These are phyloP conservation scores for Spatholobus suberectus DNA, from an alignment of 306 rosid species.

Conservation along the genomic window DNA sequence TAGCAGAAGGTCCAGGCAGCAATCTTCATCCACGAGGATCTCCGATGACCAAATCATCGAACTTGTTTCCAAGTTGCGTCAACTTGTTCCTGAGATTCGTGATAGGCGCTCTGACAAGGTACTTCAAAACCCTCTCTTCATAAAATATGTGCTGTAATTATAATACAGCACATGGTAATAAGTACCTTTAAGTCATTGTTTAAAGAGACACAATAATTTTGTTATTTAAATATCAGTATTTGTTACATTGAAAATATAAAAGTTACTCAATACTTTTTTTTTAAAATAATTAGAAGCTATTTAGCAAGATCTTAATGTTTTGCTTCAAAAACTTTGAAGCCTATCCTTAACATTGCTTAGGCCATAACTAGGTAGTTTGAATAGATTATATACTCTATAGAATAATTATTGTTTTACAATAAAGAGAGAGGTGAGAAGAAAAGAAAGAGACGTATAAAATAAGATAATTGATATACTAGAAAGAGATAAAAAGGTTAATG, in stretches of 20 bases:
- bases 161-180: background rate
- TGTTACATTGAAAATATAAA: background rate
- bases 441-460: background rate
- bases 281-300: background rate
- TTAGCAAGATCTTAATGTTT: background rate
- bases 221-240: background rate
- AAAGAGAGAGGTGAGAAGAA: background rate
- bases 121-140: background rate
- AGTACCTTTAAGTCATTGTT: background rate
- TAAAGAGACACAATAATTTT: background rate
- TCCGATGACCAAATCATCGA: conserved; percentile 97
- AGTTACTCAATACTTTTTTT: background rate
- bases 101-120: conserved; percentile 92
- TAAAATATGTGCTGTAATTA: background rate
- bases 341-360: conserved; percentile 1
- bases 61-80: conserved; percentile 93
- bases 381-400: background rate
- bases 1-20: conserved; percentile 92
- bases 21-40: conserved; percentile 68
- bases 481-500: background rate
- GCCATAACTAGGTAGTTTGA: background rate
- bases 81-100: conserved; percentile 96
- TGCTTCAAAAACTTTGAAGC: background rate
- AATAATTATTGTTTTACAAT: background rate
- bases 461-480: background rate